Evolutionary conservation across 805 yeast genomes (phyloP).

Genomic region (Brettanomyces custersianus): DNA sequence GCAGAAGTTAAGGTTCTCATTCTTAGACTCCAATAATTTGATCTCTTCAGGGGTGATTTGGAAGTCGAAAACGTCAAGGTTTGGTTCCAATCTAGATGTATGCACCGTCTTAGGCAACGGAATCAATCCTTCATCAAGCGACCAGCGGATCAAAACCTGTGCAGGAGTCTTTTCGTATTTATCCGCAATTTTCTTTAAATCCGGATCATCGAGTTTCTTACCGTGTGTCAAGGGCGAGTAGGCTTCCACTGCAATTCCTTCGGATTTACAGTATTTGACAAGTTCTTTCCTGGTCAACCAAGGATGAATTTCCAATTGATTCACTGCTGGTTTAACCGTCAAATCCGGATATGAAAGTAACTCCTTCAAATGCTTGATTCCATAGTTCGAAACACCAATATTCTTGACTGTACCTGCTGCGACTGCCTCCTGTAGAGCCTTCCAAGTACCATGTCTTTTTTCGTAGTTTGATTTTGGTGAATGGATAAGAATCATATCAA

Average conservation of each 20-base stretch:
- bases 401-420: constrained; percentile 38
- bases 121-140: constrained; percentile 52
- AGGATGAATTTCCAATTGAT: constrained; percentile 44
- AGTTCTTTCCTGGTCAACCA: constrained; percentile 40
- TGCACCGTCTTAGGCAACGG: constrained; percentile 27
- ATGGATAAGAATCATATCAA: constrained; percentile 48
- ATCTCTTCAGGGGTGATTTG: constrained; percentile 31
- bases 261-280: constrained; percentile 31
- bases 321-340: constrained; percentile 34
- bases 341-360: constrained; percentile 37
- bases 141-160: constrained; percentile 63
- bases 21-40: constrained; percentile 27
- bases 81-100: constrained; percentile 29
- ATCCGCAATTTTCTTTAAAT: constrained; percentile 33
- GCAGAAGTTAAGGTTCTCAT: constrained; percentile 9
- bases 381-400: constrained; percentile 62
- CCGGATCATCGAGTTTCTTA: constrained; percentile 33
- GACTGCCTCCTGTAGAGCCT: constrained; percentile 48
- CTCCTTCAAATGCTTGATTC: constrained; percentile 47
- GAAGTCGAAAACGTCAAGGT: constrained; percentile 33
- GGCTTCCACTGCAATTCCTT: constrained; percentile 48
- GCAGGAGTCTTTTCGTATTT: constrained; percentile 42
- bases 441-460: constrained; percentile 41
- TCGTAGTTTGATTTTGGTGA: constrained; percentile 38
- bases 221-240: constrained; percentile 61